Conservation (phyloP, 1,139 yeast species). For the Scheffersomyces cryptocercus region DNA sequence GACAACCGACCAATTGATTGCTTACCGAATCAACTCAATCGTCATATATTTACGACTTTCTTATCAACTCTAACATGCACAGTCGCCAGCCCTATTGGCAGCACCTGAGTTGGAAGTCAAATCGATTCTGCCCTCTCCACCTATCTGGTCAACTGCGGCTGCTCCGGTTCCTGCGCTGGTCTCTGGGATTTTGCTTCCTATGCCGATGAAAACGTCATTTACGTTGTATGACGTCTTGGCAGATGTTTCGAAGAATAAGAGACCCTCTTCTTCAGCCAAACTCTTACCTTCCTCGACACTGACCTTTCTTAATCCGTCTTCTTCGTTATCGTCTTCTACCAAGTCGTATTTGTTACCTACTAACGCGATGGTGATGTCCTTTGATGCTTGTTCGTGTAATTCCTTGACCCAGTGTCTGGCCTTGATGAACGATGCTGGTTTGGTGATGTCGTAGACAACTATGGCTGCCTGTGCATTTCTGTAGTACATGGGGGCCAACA, state of each 20-base stretch:
- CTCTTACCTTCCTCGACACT: slow-evolving; percentile 82
- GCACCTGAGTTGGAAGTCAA: slow-evolving; percentile 11
- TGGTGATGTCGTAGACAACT: slow-evolving; percentile 93
- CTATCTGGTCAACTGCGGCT: slow-evolving; percentile 7
- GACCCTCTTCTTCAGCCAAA: slow-evolving; percentile 69
- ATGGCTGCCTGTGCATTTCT: slow-evolving; percentile 98
- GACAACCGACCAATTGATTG: too few species aligned
- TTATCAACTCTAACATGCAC: slow-evolving; percentile 11
- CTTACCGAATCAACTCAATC: too few species aligned
- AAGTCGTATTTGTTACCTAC: slow-evolving; percentile 93
- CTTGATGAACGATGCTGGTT: slow-evolving; percentile 95
- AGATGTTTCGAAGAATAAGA: slow-evolving; percentile 86
- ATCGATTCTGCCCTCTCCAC: slow-evolving; percentile 16
- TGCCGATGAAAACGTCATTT: slow-evolving; percentile 73
- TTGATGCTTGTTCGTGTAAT: slow-evolving; percentile 90
- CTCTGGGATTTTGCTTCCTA: slow-evolving; percentile 81
- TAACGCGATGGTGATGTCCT: slow-evolving; percentile 86
- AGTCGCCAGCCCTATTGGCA: slow-evolving; percentile 8
- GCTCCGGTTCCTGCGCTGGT: slow-evolving; percentile 11
- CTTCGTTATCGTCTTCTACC: slow-evolving; percentile 32
- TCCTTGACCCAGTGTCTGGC: slow-evolving; percentile 99
- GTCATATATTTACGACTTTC: too few species aligned
- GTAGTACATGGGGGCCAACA: slow-evolving; percentile 96
- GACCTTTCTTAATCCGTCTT: slow-evolving; percentile 65
- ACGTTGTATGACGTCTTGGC: slow-evolving; percentile 91